phyloP scores from a whole-genome alignment of 169 alveolate genomes.

The Eimeria maxima region DNA sequence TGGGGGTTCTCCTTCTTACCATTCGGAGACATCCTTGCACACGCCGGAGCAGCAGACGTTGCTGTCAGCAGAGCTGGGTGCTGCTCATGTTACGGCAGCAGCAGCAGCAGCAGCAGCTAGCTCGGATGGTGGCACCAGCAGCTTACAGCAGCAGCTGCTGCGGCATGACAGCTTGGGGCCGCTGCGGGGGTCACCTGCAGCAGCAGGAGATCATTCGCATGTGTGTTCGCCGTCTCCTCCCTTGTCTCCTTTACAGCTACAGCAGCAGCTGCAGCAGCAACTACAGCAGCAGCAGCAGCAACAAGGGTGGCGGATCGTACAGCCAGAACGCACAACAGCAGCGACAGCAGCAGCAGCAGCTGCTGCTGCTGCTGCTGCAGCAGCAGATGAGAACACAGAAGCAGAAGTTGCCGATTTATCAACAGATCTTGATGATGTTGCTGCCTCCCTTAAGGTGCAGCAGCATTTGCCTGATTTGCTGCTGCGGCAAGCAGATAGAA shows the following conservation, averaged over 20 bases:
- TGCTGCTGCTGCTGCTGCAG: neutral
- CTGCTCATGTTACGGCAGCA: slow-evolving; percentile 15
- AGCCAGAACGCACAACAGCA: neutral
- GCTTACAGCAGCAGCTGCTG: slow-evolving; percentile 43
- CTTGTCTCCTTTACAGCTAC: neutral
- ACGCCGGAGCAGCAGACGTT: slow-evolving; percentile 46
- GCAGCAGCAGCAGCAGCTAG: slow-evolving; percentile 23
- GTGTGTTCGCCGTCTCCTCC: neutral
- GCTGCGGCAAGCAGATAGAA: slow-evolving; percentile 52
- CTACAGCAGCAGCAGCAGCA: slow-evolving; percentile 50
- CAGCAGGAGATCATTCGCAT: neutral
- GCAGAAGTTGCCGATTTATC: slow-evolving; percentile 16
- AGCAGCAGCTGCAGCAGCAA: slow-evolving; percentile 21
- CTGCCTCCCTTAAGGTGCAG: slow-evolving; percentile 18
- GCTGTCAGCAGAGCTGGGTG: slow-evolving; percentile 24
- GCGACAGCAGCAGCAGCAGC: neutral
- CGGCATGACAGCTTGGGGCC: slow-evolving; percentile 19
- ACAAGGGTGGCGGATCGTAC: slow-evolving; percentile 10
- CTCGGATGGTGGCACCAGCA: neutral
- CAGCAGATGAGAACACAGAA: neutral
- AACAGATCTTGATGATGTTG: slow-evolving; percentile 37
- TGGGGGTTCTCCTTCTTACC: neutral
- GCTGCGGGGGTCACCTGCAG: neutral
- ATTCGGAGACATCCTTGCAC: slow-evolving; percentile 14
- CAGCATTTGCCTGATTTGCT: slow-evolving; percentile 19